Conservation (phyloP, 768 basidiomycete genomes). For the Antrodiella citrinella region DNA sequence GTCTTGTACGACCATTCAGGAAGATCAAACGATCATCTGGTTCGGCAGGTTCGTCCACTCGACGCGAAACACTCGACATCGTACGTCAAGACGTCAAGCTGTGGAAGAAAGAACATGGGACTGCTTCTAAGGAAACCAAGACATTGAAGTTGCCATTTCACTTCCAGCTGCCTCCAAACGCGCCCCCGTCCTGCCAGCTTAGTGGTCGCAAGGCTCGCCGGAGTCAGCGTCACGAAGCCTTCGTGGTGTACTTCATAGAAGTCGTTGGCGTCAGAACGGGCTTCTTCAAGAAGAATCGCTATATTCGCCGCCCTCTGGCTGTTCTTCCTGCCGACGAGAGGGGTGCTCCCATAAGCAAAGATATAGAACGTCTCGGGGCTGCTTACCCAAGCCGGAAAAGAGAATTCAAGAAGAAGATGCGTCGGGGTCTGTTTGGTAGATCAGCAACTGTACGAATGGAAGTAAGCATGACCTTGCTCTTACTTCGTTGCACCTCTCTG, state of each 20-base stretch:
- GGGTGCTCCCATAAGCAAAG: not conserved
- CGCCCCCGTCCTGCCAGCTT: not conserved
- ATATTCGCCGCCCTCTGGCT: not conserved
- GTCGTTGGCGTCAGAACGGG: not conserved
- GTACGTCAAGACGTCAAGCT: not conserved
- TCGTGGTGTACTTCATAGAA: not conserved
- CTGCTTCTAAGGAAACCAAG: not conserved
- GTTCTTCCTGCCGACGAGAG: not conserved
- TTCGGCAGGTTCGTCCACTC: not conserved
- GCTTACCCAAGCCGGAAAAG: not conserved
- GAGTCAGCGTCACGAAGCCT: not conserved
- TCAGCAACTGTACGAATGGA: not conserved
- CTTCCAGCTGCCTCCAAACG: not conserved
- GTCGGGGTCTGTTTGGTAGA: not conserved
- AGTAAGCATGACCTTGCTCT: not conserved
- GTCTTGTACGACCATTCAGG: not conserved
- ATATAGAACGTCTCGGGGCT: not conserved
- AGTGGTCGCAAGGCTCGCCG: not conserved
- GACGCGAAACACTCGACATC: not conserved
- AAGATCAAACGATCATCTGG: not conserved
- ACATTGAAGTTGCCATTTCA: not conserved
- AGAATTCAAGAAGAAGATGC: not conserved
- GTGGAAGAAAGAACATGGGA: not conserved
- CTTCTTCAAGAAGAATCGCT: not conserved
- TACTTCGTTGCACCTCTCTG: too few relatives aligned